A percentile compares a stretch with the other conserved stretches of the same genome.
Conservation (phyloP, 2,329 filamentous ascomycete genomes). For the Aspergillus sp. region DNA sequence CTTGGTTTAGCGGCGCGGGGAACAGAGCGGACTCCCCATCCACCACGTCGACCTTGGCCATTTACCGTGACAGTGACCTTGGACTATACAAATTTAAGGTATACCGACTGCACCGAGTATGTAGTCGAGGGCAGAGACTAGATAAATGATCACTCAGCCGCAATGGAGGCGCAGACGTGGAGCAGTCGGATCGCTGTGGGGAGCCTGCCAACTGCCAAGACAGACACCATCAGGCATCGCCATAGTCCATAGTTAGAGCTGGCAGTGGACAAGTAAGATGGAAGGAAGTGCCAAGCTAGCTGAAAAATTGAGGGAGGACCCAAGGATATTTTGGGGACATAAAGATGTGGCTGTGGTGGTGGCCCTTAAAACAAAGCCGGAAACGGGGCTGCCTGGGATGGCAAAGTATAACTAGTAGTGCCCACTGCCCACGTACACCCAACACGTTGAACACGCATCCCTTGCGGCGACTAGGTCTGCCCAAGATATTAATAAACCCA, state of each 20-base stretch:
- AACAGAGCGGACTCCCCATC: conserved; percentile 28
- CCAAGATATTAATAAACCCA: background rate
- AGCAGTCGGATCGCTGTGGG: conserved; percentile 15
- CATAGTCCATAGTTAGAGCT: background rate
- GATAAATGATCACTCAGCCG: conserved; percentile 14
- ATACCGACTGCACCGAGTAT: background rate
- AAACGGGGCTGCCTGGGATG: conserved; percentile 19
- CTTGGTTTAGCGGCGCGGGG: conserved; percentile 22
- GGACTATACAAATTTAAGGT: background rate
- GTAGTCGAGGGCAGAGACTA: conserved; percentile 10
- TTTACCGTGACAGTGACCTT: conserved; percentile 10
- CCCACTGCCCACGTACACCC: background rate
- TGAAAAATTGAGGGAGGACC: background rate
- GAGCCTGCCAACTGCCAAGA: conserved; percentile 14
- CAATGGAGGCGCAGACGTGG: conserved; percentile 10
- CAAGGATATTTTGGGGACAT: background rate
- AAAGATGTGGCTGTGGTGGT: background rate
- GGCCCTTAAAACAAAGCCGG: background rate
- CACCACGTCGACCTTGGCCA: conserved; percentile 25
- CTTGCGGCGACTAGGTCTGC: background rate
- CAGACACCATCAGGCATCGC: conserved; percentile 2
- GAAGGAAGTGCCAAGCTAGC: background rate
- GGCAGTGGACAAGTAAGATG: background rate
- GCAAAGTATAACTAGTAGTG: conserved; percentile 6
- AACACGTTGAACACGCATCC: background rate